Evolutionary conservation across 805 yeast genomes (phyloP).

Genomic region (Hanseniaspora hatyaiensis): DNA sequence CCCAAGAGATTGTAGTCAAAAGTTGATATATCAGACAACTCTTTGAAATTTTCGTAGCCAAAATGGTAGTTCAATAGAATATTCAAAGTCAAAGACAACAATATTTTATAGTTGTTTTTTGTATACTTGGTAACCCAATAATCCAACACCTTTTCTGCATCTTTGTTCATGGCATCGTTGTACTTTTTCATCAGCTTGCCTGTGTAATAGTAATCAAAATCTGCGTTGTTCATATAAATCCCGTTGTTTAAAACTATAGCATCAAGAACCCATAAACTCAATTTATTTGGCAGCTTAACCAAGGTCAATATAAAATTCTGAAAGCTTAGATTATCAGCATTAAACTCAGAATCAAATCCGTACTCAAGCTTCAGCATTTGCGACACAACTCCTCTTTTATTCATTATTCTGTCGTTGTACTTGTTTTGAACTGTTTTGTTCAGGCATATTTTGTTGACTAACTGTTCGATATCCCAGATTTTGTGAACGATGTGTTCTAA

Average conservation of each 20-base stretch:
- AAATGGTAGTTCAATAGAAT: constrained; percentile 40
- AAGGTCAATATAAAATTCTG: constrained; percentile 28
- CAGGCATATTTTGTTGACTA: constrained; percentile 28
- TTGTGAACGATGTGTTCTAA: constrained; percentile 19
- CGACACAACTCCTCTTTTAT: constrained; percentile 28
- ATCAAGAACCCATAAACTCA: constrained; percentile 30
- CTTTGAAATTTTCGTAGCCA: constrained; percentile 34
- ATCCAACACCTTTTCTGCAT: constrained; percentile 26
- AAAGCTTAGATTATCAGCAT: constrained; percentile 25
- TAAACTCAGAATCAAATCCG: constrained; percentile 28
- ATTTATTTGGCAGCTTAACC: constrained; percentile 26
- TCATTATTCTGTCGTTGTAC: constrained; percentile 25
- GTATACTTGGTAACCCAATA: constrained; percentile 28
- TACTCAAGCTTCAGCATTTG: constrained; percentile 24
- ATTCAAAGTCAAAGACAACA: constrained; percentile 33
- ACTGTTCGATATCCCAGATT: constrained; percentile 28
- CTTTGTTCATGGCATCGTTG: constrained; percentile 27
- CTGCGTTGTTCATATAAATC: constrained; percentile 12
- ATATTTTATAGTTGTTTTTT: constrained; percentile 32
- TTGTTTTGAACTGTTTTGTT: constrained; percentile 25
- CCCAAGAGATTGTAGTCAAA: constrained; percentile 13
- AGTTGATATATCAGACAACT: constrained; percentile 19
- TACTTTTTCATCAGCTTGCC: constrained; percentile 19
- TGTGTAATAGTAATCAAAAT: constrained; percentile 2
- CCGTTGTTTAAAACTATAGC: constrained; percentile 27